phyloP scores from a whole-genome alignment of 768 basidiomycete species.

The Mycena olivaceomarginata region DNA sequence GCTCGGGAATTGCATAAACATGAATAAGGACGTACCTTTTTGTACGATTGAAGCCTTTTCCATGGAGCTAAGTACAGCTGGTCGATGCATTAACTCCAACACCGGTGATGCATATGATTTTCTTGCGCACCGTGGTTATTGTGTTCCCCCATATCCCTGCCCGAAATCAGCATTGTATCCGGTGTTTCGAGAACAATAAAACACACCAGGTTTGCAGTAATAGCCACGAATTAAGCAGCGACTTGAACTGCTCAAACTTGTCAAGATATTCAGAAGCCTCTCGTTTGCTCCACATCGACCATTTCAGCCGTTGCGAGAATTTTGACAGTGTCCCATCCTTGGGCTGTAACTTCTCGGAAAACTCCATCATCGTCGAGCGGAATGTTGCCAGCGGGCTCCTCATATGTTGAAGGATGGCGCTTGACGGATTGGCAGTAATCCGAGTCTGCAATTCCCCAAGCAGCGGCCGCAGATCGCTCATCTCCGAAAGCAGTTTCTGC shows the following conservation, averaged over 20 bases:
- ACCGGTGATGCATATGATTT: background rate
- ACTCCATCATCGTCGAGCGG: background rate
- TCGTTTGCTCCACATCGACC: background rate
- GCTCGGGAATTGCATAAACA: background rate
- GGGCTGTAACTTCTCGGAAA: background rate
- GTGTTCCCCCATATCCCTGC: background rate
- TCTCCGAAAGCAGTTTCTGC: background rate
- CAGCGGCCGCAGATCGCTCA: background rate
- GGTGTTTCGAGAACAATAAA: background rate
- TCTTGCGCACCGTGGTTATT: background rate
- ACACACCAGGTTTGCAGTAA: background rate
- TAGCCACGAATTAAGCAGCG: background rate
- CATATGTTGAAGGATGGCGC: background rate
- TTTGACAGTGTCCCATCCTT: background rate
- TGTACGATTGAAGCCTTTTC: background rate
- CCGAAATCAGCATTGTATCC: background rate
- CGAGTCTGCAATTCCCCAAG: constrained; percentile 1
- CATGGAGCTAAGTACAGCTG: background rate
- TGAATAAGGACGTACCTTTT: background rate
- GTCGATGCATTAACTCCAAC: background rate
- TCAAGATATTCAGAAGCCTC: background rate
- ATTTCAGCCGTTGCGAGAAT: background rate
- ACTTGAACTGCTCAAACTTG: constrained; percentile 3
- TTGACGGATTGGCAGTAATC: background rate
- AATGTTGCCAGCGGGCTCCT: background rate